A percentile compares a stretch with the other conserved stretches of the same genome.
Evolutionary conservation across 768 basidiomycete species (phyloP).

Genomic region (Lentinula raphanica): DNA sequence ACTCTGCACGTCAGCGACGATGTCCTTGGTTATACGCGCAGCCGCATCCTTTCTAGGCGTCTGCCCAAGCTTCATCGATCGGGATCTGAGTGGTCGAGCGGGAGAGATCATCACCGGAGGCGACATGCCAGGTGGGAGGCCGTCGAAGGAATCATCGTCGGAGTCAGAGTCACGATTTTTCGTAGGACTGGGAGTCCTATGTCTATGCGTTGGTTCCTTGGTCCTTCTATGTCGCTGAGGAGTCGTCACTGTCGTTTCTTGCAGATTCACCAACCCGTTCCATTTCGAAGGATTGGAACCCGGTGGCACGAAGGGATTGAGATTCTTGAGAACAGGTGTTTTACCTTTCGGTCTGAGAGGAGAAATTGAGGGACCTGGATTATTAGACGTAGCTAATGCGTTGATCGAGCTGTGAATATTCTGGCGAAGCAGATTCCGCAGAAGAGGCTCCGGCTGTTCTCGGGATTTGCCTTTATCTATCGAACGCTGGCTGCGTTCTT

Average conservation of each 20-base stretch:
- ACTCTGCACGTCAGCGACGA: slow-evolving; percentile 51
- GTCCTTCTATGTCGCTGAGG: slow-evolving; percentile 32
- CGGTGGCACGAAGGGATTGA: slow-evolving; percentile 58
- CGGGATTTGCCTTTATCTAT: slow-evolving; percentile 32
- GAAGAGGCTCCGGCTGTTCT: slow-evolving; percentile 33
- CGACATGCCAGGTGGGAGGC: slow-evolving; percentile 52
- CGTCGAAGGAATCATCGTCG: slow-evolving; percentile 48
- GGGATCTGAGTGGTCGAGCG: slow-evolving; percentile 44
- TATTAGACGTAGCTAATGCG: neutral
- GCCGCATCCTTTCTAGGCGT: slow-evolving; percentile 75
- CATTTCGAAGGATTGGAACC: slow-evolving; percentile 49
- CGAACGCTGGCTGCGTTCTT: neutral
- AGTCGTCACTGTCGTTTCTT: slow-evolving; percentile 47
- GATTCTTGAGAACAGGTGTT: slow-evolving; percentile 49
- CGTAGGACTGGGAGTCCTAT: neutral
- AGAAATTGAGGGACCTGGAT: slow-evolving; percentile 24
- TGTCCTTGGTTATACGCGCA: slow-evolving; percentile 57
- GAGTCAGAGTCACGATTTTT: slow-evolving; percentile 20
- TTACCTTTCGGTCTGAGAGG: slow-evolving; percentile 41
- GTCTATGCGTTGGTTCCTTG: slow-evolving; percentile 19
- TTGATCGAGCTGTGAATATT: slow-evolving; percentile 37
- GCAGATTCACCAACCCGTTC: slow-evolving; percentile 73
- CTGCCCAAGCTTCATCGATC: slow-evolving; percentile 43
- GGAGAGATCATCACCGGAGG: slow-evolving; percentile 56
- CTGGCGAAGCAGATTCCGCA: slow-evolving; percentile 47